Base-by-base conservation (phyloP, 257 asterid species). In the Fraxinus quadrangulata region DNA sequence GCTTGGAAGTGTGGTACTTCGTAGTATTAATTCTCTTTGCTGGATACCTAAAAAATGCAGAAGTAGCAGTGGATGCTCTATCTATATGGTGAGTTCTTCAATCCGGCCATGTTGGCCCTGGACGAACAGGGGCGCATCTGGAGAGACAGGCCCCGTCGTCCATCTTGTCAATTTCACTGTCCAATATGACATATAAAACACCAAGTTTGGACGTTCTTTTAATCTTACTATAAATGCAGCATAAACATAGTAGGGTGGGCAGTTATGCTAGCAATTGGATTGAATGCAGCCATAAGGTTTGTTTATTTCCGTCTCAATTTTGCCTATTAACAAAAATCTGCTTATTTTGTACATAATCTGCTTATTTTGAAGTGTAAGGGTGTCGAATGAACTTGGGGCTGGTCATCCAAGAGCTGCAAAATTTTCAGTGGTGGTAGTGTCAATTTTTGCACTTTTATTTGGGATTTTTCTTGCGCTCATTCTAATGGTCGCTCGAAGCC, bases 331-430 rank as follows among this genome's bases (percentile, higher is more conserved):
- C 14, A 40, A 40, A 34, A 5, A 30, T 34, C 7, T 34, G 8
- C 39, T 34, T 40, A 9, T 8, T 40, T 40, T 40, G 13, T 40
- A 11, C 13, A 40, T 12, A 3, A 49, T 12, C 5, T 81, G 12
- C 40, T 13, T 6, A 72, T 51, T 4, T 71, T 33, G 86, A 89
- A 89, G 89, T 42, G 89, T 89, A 69, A 82, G 93, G 77, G 87
- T 87, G 51, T 82, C 92, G 7, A 87, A 89, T 39, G 93, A 85
- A 37, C 79, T 89, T 17, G 90, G 93, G 4, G 85, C 82, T 2
- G 75, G 73, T 5, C 86, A 73, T 21, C 91, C 93, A 5, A 72
- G 79, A 79, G 77, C 45, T 39, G 86, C 91, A 10, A 82, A 82
- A 67, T 78, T 89, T 49, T 45, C 92, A 12, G 89, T 70, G 17